A percentile compares a stretch with the other conserved stretches of the same genome.
These are phyloP conservation scores for Globisporangium splendens DNA, from an alignment of 352 stramenopile species.

Conservation along the genomic window DNA sequence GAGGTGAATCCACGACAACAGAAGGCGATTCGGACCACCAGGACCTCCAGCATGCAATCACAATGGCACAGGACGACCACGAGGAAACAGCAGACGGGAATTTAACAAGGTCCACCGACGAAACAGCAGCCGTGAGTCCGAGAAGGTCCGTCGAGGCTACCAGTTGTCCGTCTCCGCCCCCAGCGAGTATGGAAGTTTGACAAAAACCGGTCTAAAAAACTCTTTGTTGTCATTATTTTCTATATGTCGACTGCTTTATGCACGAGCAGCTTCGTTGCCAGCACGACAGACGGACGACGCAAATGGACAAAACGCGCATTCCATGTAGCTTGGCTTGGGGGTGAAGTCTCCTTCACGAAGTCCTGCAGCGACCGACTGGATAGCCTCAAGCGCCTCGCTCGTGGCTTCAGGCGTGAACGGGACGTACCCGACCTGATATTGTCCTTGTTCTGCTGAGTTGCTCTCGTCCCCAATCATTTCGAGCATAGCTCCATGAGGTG, in stretches of 20 bases:
- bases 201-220: not conserved
- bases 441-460: constrained; percentile 2
- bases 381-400: constrained; percentile 32
- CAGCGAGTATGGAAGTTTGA: not conserved
- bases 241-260: not conserved
- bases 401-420: constrained; percentile 25
- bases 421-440: constrained; percentile 35
- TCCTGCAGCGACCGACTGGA: constrained; percentile 27
- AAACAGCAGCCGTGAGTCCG: too few species aligned
- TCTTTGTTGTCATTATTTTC: not conserved
- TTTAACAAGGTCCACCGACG: too few species aligned
- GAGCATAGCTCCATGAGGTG: constrained; percentile 50
- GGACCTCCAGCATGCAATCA: not conserved
- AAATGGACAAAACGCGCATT: constrained; percentile 74
- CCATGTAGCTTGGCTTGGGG: constrained; percentile 49
- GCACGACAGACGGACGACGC: constrained; percentile 52
- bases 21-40: not conserved
- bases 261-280: constrained; percentile 9
- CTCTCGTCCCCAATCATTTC: constrained; percentile 44
- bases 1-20: not conserved
- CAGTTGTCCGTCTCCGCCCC: not conserved
- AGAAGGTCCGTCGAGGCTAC: not conserved
- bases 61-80: not conserved
- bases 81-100: not conserved
- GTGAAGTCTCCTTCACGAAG: constrained; percentile 53